Percentiles rank a stretch among this genome's conserved stretches.
Evolutionary conservation across 1,284 basidiomycete species (phyloP).

Genomic region (Cerrena zonata): DNA sequence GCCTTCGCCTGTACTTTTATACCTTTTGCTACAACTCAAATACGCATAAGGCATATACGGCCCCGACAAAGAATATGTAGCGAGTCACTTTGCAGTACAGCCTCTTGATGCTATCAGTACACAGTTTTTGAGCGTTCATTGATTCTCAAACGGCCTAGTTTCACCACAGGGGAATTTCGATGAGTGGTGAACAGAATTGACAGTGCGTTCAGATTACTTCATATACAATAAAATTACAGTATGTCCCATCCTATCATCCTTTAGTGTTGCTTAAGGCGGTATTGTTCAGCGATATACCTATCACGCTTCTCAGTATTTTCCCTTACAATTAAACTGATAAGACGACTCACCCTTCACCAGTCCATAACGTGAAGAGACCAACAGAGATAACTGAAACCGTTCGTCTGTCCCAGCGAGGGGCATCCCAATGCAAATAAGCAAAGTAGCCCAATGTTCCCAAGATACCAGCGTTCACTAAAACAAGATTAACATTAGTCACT

Average conservation of each 20-base stretch:
- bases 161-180: no score
- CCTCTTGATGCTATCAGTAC: no score
- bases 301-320: background rate
- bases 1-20: no score
- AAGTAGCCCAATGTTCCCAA: constrained; percentile 66
- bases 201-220: background rate
- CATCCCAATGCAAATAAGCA: constrained; percentile 66
- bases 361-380: constrained; percentile 61
- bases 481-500: background rate
- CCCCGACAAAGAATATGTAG: no score
- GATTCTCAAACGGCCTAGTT: no score
- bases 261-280: constrained; percentile 18
- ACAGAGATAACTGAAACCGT: constrained; percentile 58
- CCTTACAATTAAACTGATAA: background rate
- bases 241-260: background rate
- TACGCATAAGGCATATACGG: no score
- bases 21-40: no score
- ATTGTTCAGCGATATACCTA: constrained; percentile 30
- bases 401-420: constrained; percentile 64
- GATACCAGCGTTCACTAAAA: constrained; percentile 61
- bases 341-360: constrained; percentile 60
- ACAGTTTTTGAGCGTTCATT: no score
- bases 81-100: no score
- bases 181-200: no score
- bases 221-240: background rate